phyloP scores from a whole-genome alignment of 345 rosid genomes.

The Citrus cavaleriei region DNA sequence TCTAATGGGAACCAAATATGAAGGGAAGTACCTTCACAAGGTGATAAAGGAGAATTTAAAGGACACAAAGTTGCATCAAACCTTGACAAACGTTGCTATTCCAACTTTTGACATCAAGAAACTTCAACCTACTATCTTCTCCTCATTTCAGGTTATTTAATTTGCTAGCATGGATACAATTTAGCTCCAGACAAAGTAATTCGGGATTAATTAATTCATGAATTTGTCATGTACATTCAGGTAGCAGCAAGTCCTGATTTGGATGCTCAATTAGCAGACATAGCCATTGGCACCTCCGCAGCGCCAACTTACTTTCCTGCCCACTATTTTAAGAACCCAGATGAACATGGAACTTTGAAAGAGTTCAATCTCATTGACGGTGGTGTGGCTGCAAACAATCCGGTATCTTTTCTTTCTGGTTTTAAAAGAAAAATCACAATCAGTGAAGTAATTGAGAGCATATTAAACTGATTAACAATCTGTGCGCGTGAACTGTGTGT shows the following conservation, averaged over 20 bases:
- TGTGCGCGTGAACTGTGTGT: not conserved
- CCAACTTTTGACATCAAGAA: conserved; percentile 69
- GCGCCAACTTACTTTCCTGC: conserved; percentile 73
- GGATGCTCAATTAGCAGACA: conserved; percentile 58
- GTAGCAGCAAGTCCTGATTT: conserved; percentile 21
- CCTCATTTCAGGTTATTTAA: conserved; percentile 47
- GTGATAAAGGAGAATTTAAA: conserved; percentile 26
- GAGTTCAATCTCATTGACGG: conserved; percentile 80
- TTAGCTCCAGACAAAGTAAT: not conserved
- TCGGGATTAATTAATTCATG: not conserved
- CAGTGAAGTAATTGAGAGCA: not conserved
- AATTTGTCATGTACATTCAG: conserved; percentile 20
- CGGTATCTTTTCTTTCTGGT: conserved; percentile 30
- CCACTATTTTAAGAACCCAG: conserved; percentile 47
- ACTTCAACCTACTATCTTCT: conserved; percentile 65
- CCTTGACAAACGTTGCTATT: conserved; percentile 58
- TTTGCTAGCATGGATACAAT: not conserved
- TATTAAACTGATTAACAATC: no score
- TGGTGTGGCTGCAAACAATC: conserved; percentile 62
- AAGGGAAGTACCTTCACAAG: conserved; percentile 53
- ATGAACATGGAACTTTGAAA: conserved; percentile 26
- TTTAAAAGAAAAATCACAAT: not conserved
- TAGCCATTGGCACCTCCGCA: conserved; percentile 65
- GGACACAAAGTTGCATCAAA: conserved; percentile 47
- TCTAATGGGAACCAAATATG: conserved; percentile 61